Evolutionary conservation across 345 rosid genomes (phyloP).

Genomic region (Ceriops decandra): DNA sequence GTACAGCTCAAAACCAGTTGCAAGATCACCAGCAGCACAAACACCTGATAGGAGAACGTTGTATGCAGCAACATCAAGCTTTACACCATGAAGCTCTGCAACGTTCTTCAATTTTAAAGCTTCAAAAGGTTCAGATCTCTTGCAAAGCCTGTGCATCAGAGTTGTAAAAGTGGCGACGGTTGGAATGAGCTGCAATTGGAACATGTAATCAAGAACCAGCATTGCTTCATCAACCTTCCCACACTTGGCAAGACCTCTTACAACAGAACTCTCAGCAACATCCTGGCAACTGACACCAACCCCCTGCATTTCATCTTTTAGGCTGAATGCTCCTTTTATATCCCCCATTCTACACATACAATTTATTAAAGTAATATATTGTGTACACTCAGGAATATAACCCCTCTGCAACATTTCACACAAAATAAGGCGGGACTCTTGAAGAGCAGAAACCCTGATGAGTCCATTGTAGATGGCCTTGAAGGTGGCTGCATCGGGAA

Average conservation of each 20-base stretch:
- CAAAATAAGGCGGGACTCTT: conserved; percentile 50
- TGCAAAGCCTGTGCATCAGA: conserved; percentile 61
- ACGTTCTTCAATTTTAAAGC: conserved; percentile 50
- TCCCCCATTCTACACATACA: conserved; percentile 64
- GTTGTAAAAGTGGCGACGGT: conserved; percentile 75
- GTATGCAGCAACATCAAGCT: conserved; percentile 62
- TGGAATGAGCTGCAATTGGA: conserved; percentile 50
- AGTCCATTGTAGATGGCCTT: conserved; percentile 44
- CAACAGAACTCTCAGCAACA: conserved; percentile 82
- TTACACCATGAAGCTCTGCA: conserved; percentile 54
- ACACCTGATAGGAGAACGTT: conserved; percentile 72
- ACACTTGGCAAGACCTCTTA: conserved; percentile 76
- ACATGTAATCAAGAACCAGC: conserved; percentile 56
- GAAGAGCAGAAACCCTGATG: conserved; percentile 45
- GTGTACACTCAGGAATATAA: conserved; percentile 39
- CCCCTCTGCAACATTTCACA: conserved; percentile 59
- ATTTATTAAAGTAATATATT: conserved; percentile 53
- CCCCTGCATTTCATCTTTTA: conserved; percentile 68
- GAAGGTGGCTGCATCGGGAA: conserved; percentile 42
- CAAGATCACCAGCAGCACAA: conserved; percentile 51
- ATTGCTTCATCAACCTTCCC: conserved; percentile 77
- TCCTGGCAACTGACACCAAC: conserved; percentile 36
- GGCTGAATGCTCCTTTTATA: conserved; percentile 49
- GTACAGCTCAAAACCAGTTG: conserved; percentile 52
- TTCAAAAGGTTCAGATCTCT: conserved; percentile 42